A percentile compares a stretch with the other conserved stretches of the same genome.
phyloP scores from a whole-genome alignment of 345 rosid genomes.

The Psidium friedrichsthalianum region DNA sequence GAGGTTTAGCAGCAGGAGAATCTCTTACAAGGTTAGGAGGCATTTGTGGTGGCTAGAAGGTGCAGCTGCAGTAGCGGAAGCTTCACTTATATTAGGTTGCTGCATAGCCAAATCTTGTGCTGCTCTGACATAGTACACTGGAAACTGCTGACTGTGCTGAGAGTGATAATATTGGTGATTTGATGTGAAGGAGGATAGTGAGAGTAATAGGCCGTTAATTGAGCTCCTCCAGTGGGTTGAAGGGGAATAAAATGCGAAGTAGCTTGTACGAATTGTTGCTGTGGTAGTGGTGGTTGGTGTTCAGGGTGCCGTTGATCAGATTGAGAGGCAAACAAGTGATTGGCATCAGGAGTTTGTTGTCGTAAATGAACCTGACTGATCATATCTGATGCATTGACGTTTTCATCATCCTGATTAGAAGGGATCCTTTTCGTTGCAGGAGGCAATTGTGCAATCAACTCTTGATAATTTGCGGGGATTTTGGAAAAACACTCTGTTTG shows the following conservation, averaged over 20 bases:
- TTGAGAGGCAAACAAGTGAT: slow-evolving; percentile 45
- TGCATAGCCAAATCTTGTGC: slow-evolving; percentile 51
- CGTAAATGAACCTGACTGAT: slow-evolving; percentile 29
- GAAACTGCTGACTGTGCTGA: slow-evolving; percentile 81
- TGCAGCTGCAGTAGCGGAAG: slow-evolving; percentile 14
- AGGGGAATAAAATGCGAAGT: slow-evolving; percentile 64
- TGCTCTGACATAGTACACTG: slow-evolving; percentile 61
- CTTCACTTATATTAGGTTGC: slow-evolving; percentile 60
- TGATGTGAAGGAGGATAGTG: slow-evolving; percentile 74
- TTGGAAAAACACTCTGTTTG: slow-evolving; percentile 48
- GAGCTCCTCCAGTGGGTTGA: slow-evolving; percentile 49
- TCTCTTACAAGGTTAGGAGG: slow-evolving; percentile 43
- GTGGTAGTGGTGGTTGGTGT: slow-evolving; percentile 25
- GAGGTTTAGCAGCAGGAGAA: slow-evolving; percentile 50
- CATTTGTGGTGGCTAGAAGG: slow-evolving; percentile 45
- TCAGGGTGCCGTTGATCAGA: slow-evolving; percentile 43
- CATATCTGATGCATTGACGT: slow-evolving; percentile 47
- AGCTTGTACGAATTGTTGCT: slow-evolving; percentile 63
- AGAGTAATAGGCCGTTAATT: slow-evolving; percentile 55
- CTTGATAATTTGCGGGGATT: slow-evolving; percentile 59
- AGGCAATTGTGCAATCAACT: slow-evolving; percentile 45
- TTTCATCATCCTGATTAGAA: slow-evolving; percentile 37
- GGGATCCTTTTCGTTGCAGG: slow-evolving; percentile 36
- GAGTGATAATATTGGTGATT: slow-evolving; percentile 33
- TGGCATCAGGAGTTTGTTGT: slow-evolving; percentile 17